Base-by-base conservation (phyloP, 2,329 filamentous ascomycete genomes). In the Dactylellina drechsleri region DNA sequence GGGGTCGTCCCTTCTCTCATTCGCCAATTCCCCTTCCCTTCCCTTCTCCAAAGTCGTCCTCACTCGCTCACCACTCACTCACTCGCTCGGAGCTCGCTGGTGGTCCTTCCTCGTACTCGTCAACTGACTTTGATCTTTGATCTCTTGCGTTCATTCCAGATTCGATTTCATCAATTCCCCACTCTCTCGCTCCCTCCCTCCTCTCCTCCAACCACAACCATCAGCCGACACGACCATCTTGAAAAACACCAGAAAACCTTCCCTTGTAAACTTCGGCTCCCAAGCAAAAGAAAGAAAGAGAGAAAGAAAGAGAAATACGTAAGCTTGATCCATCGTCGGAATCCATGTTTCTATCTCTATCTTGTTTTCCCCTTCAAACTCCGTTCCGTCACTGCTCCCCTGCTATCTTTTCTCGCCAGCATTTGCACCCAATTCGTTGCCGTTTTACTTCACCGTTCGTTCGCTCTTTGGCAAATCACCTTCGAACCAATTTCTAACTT, bases 11-110 rank as follows among this genome's bases (percentile, higher is more conserved):
- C 43, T 18, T 15, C 43, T 47, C 43, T 23, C 16, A 26, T 64
- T 74, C 70, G 70, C 70, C 70, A 74, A 74, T 74, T 74, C 70
- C 70, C 66, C 66, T 62, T 57, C 41, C 26, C 61, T 16, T 12
- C 20, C 13, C 15, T 18, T 66, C 49, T 28, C 41, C 6, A 8
- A 10, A 7, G n/a, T 18, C 10, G 10, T 52, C 16, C 47, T 47
- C 23, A 23, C 23, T 23, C 23, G 23, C 23, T 23, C 23, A 2
- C 23, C 23, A 2, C 23, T 23, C 23, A 5, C 43, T 18, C 13
- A 47, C 15, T 47, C 43, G 3, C 43, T 18, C 13, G 43, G 43
- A 47, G 3, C 13, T 13, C 13, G 16, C 31, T 36, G 31, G 31
- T 36, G 31, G 31, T 8, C 16, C 31, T 50, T 7, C 28, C 65